These are phyloP conservation scores for Ophiostoma novo-ulmi DNA, from an alignment of 2,329 filamentous ascomycete species.

Conservation along the genomic window DNA sequence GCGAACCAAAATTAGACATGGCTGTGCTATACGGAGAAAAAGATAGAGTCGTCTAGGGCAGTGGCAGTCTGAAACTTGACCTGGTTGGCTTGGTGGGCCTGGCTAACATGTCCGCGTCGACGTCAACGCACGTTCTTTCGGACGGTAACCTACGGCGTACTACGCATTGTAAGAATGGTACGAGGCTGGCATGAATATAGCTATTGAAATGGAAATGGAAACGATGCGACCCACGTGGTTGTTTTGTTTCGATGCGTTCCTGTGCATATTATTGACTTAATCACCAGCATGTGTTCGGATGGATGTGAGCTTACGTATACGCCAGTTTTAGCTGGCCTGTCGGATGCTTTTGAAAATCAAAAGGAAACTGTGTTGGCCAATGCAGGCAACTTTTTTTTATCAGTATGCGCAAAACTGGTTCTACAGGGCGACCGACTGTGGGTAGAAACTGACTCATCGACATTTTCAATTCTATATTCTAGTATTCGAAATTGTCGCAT, in stretches of 20 bases:
- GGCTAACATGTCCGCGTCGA: background rate
- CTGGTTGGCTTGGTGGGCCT: background rate
- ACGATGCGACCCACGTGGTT: background rate
- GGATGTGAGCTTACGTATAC: background rate
- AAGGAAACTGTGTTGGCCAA: background rate
- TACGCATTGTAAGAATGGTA: background rate
- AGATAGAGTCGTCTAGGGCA: background rate
- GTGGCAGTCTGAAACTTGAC: background rate
- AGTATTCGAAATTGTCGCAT: too few relatives aligned
- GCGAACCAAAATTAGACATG: background rate
- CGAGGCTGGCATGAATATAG: background rate
- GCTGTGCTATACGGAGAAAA: background rate
- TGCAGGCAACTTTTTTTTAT: background rate
- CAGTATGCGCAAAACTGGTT: too few relatives aligned
- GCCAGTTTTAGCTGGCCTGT: background rate
- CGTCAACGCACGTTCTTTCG: background rate
- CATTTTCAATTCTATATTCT: too few relatives aligned
- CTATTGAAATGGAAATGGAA: background rate
- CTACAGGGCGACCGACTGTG: too few relatives aligned
- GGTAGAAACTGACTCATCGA: too few relatives aligned
- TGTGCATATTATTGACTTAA: too few relatives aligned
- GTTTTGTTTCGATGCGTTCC: background rate
- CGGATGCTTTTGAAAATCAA: background rate
- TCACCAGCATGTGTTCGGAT: background rate
- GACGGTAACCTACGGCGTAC: background rate